phyloP scores from a whole-genome alignment of 2,329 filamentous ascomycete species.

The Graphilbum fragrans region DNA sequence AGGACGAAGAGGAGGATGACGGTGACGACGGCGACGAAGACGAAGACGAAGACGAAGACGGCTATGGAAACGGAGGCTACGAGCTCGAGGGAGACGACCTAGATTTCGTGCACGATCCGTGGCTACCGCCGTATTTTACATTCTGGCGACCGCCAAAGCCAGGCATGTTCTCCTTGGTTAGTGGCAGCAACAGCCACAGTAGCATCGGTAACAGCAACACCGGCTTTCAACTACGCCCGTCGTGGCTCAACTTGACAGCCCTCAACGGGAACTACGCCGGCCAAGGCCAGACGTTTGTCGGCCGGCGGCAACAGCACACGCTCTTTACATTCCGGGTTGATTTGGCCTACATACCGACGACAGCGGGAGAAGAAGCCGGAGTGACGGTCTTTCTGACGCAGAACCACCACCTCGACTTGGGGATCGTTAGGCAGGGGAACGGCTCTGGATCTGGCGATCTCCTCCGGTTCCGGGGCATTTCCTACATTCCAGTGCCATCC shows the following conservation, averaged over 20 bases:
- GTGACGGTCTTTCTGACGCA: constrained; percentile 40
- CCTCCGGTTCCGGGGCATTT: background rate
- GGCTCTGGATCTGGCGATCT: background rate
- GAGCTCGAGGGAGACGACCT: constrained; percentile 14
- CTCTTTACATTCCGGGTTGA: constrained; percentile 38
- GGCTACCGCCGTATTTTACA: constrained; percentile 40
- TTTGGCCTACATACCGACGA: constrained; percentile 26
- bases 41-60: no score
- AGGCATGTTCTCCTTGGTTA: constrained; percentile 32
- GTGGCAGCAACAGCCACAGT: constrained; percentile 25
- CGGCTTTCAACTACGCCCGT: constrained; percentile 34
- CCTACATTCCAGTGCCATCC: no score
- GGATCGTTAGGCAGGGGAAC: constrained; percentile 25
- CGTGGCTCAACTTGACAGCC: constrained; percentile 39
- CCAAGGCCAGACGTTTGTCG: constrained; percentile 37
- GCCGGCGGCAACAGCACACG: constrained; percentile 44
- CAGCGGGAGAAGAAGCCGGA: constrained; percentile 34
- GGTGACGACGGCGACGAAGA: background rate
- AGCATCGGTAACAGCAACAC: no score
- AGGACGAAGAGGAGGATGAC: background rate
- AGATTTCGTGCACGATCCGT: constrained; percentile 20
- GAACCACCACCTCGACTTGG: constrained; percentile 38
- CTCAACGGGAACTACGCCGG: constrained; percentile 34
- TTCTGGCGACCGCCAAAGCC: constrained; percentile 41
- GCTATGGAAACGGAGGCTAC: no score